Base-by-base conservation (phyloP, 495 filamentous ascomycete species). In the Terfezia boudieri region DNA sequence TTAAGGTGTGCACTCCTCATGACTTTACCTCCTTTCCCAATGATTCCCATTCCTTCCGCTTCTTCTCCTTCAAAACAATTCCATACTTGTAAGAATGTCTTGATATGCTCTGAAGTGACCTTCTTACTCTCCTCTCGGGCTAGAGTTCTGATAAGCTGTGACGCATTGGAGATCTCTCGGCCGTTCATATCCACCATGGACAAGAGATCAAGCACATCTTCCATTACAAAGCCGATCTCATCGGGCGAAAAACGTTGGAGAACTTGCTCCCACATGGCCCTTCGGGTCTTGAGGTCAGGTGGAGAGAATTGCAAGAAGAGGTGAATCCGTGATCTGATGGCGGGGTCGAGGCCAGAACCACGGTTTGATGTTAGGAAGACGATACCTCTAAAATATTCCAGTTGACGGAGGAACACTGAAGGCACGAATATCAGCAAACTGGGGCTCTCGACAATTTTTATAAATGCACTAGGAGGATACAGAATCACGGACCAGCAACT, bases 321-420 rank as follows among this genome's bases (percentile, higher is more conserved):
- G 56, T 73, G 70, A 54, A 75, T 74, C 16, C 70, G 68, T 4
- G 68, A 74, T 58, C 71, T 71, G 65, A 72, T 70, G 17, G 68
- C 74, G 37, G 67, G 65, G 60, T 76, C 73, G 55, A 76, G 66
- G 8, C 65, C 62, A 10, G 64, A 60, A 11, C 72, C 62, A 16
- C 73, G 68, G 60, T 76, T 77, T 4, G 73, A 74, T 12, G 73
- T 76, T n/a, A 76, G 66, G 65, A 75, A 71, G 1, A 75, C 57
- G 43, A 74, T 64, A 1, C 71, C 73, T 52, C 68, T 59, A 61
- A 73, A 75, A 64, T 75, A 76, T 57, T 75, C 71, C 9, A 76
- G 68, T 1, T 67, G 64, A 10, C 71, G 71, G 3, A 74, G 68
- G 64, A 76, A 75, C 4, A 73, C 69, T 65, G 36, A n/a, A n/a